Conservation (phyloP, 192 early-diverging fungal genomes). For the Entophlyctis luteolus region DNA sequence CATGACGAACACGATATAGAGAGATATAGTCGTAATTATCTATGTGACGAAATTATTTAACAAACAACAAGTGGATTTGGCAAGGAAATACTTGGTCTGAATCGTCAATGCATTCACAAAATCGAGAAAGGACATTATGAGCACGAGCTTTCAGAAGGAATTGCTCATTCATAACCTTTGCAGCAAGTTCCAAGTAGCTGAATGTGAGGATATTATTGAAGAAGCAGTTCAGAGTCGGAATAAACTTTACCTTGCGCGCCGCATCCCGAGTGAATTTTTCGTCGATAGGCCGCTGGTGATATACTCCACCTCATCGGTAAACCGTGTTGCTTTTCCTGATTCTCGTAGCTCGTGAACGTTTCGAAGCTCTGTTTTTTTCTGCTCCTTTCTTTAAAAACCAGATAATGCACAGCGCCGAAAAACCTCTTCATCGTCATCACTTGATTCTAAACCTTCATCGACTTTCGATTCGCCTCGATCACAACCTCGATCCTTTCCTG, state of each 20-base stretch:
- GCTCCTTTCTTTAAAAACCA: not conserved
- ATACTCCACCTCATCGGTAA: slow-evolving; percentile 18
- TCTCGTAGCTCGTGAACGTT: slow-evolving; percentile 14
- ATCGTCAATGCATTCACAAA: slow-evolving; percentile 16
- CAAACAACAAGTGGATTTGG: not conserved
- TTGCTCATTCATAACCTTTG: not conserved
- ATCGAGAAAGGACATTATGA: not conserved
- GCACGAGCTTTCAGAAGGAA: slow-evolving; percentile 24
- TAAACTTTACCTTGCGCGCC: slow-evolving; percentile 1
- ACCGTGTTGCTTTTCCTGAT: slow-evolving; percentile 22
- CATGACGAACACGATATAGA: slow-evolving; percentile 19
- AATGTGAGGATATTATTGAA: no score
- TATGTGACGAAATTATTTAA: not conserved
- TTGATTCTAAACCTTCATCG: slow-evolving; percentile 16
- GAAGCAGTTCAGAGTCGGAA: no score
- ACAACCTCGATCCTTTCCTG: not conserved
- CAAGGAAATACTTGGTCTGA: not conserved
- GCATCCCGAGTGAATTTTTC: slow-evolving; percentile 3
- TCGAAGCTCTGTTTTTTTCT: slow-evolving; percentile 22
- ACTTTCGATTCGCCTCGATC: not conserved
- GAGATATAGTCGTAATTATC: slow-evolving; percentile 19
- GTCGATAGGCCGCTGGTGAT: not conserved
- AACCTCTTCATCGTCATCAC: slow-evolving; percentile 24
- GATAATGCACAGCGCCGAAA: not conserved
- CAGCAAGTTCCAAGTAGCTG: slow-evolving; percentile 10